These are phyloP conservation scores for Meyerozyma sp. DNA, from an alignment of 1,139 yeast genomes.

Conservation along the genomic window DNA sequence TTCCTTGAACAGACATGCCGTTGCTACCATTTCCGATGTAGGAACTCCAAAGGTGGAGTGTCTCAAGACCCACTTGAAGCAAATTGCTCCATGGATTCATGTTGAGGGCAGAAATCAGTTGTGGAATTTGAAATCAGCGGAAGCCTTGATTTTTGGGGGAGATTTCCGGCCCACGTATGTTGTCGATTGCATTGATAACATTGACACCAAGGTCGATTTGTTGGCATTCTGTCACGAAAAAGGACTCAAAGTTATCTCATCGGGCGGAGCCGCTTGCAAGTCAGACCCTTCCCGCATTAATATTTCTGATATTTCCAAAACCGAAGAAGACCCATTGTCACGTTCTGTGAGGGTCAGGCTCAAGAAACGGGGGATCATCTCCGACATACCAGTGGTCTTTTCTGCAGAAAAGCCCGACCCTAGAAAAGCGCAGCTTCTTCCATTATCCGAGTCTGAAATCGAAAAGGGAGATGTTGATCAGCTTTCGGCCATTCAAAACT, in stretches of 20 bases:
- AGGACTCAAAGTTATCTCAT: constrained; percentile 63
- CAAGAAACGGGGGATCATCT: constrained; percentile 67
- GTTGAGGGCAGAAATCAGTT: constrained; percentile 73
- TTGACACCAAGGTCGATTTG: constrained; percentile 89
- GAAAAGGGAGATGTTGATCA: constrained; percentile 83
- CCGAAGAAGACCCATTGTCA: constrained; percentile 94
- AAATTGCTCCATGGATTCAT: constrained; percentile 88
- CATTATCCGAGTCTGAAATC: constrained; percentile 74
- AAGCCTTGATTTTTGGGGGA: constrained; percentile 50
- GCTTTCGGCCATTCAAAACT: constrained; percentile 79
- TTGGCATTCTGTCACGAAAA: constrained; percentile 64
- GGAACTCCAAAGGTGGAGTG: constrained; percentile 87
- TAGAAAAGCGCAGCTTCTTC: constrained; percentile 79
- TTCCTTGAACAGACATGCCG: constrained; percentile 89
- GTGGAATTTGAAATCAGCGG: constrained; percentile 66
- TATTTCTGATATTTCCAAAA: constrained; percentile 38
- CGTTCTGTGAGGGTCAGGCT: constrained; percentile 79
- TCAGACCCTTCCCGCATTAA: constrained; percentile 45
- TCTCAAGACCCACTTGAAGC: constrained; percentile 54
- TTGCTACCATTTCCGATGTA: constrained; percentile 82
- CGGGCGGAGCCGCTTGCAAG: constrained; percentile 93
- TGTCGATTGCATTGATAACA: constrained; percentile 92
- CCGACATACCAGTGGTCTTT: constrained; percentile 82
- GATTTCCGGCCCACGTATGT: constrained; percentile 63
- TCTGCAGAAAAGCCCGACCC: constrained; percentile 97